These are phyloP conservation scores for Pochonia chlamydosporia DNA, from an alignment of 2,329 filamentous ascomycete species.

Conservation along the genomic window DNA sequence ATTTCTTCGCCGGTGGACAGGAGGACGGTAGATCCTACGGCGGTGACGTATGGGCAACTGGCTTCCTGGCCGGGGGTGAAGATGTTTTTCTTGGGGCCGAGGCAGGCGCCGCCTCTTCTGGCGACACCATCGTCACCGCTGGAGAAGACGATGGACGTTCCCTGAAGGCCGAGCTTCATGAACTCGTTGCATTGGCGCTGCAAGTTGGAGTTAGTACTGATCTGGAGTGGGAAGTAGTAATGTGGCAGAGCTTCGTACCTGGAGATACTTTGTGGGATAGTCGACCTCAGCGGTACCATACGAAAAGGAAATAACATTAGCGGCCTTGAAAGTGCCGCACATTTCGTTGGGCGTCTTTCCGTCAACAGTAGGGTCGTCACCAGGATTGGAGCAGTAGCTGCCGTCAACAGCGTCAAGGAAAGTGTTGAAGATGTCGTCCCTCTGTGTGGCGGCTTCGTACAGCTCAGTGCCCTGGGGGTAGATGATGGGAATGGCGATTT, in stretches of 20 bases:
- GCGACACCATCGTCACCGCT: conserved; percentile 23
- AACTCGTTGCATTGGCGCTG: conserved; percentile 36
- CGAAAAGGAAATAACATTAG: conserved; percentile 32
- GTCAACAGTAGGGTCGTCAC: conserved; percentile 43
- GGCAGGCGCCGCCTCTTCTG: conserved; percentile 10
- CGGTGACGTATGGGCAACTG: conserved; percentile 43
- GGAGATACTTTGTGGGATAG: conserved; percentile 40
- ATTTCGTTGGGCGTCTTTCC: conserved; percentile 32
- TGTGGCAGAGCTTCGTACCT: not conserved
- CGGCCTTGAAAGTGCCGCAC: conserved; percentile 21
- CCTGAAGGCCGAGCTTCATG: conserved; percentile 39
- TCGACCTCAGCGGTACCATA: conserved; percentile 27
- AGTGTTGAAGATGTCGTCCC: conserved; percentile 34
- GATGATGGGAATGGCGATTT: conserved; percentile 46
- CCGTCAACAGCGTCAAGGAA: conserved; percentile 44
- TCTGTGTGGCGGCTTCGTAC: conserved; percentile 34
- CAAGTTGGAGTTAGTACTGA: not conserved
- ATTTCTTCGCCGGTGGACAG: conserved; percentile 9
- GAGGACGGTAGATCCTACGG: conserved; percentile 42
- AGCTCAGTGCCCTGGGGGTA: conserved; percentile 45
- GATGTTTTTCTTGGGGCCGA: conserved; percentile 23
- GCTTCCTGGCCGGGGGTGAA: conserved; percentile 43
- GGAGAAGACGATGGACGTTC: conserved; percentile 35
- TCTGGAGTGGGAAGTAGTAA: too few relatives aligned
- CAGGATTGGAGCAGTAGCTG: conserved; percentile 42